These are phyloP conservation scores for Ampelomyces quisqualis DNA, from an alignment of 2,329 filamentous ascomycete species.

Conservation along the genomic window DNA sequence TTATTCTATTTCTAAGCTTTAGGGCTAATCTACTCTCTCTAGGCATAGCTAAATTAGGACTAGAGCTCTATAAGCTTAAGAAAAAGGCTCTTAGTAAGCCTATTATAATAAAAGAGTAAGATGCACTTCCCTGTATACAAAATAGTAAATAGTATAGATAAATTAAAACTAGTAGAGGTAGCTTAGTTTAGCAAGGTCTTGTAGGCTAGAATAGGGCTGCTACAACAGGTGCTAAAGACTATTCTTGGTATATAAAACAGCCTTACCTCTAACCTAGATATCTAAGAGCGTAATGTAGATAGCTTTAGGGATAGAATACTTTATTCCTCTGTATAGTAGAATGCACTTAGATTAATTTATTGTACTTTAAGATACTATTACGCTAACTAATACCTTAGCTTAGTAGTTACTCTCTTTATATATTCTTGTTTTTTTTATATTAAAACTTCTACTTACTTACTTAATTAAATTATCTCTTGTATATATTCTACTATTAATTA, in stretches of 20 bases:
- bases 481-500: not conserved
- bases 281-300: conserved; percentile 4
- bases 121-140: not conserved
- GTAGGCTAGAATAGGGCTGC: conserved; percentile 8
- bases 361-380: not conserved
- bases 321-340: conserved; percentile 6
- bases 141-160: conserved; percentile 8
- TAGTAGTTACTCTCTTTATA: not conserved
- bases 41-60: not conserved
- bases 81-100: conserved; percentile 9
- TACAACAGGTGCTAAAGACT: conserved; percentile 3
- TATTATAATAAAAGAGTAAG: conserved; percentile 13
- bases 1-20: conserved; percentile 9
- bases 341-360: not conserved
- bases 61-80: conserved; percentile 4
- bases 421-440: not conserved
- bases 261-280: conserved; percentile 2
- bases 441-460: not conserved
- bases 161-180: conserved; percentile 2
- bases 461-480: conserved; percentile 1
- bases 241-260: conserved; percentile 8
- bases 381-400: not conserved
- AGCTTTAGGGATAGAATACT: conserved; percentile 7
- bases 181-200: conserved; percentile 8
- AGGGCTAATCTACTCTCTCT: conserved; percentile 1